Evolutionary conservation across 2,329 filamentous ascomycete species (phyloP), one percentile per base, ranked within the genome.

Genomic region (Diaporthe citrichinensis): DNA sequence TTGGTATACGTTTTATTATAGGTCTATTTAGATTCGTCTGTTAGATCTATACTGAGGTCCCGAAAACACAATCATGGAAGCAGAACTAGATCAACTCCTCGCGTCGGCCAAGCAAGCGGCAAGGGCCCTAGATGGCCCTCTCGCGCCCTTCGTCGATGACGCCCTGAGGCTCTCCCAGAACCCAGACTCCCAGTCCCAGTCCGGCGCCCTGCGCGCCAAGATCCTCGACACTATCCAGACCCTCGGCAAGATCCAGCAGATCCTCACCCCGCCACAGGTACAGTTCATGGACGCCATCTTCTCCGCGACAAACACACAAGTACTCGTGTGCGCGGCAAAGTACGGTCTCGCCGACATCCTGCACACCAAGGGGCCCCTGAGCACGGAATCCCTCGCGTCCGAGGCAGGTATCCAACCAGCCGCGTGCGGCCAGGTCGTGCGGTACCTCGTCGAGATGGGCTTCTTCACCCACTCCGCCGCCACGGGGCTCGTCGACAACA

Each of bases 401-500:
- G 61, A 20, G 25, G 28, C 39, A 2, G 61, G 61, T 17, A 23
- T 49, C 17, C 41, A 65, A 4, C 25, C 41, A 2, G 25, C 61
- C 17, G 61, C 61, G 17, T 65, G 61, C 41, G 41, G 14, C 8
- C 61, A 49, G 61, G 23, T 65, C 41, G 61, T 65, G 41, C 61
- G 61, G 61, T 65, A 65, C 41, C 61, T 65, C n/a, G 17, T 49
- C 14, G 44, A 67, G 62, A 67, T 67, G 62, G 44, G 44, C 44
- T 67, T 86, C 51, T 86, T 86, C 78, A 20, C 61, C 10, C 84
- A 80, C 74, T 78, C 84, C 71, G 34, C 71, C 1, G n/a, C 25
- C 4, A 80, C 78, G 0, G 80, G 79, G 1, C 75, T 34, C 0
- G 86, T 84, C 77, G 25, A 23, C 49, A 85, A 87, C 78, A 87